Percentiles rank a stretch among this genome's conserved stretches.
Evolutionary conservation across 768 basidiomycete genomes (phyloP).

Genomic region (Austroboletus eburneus): DNA sequence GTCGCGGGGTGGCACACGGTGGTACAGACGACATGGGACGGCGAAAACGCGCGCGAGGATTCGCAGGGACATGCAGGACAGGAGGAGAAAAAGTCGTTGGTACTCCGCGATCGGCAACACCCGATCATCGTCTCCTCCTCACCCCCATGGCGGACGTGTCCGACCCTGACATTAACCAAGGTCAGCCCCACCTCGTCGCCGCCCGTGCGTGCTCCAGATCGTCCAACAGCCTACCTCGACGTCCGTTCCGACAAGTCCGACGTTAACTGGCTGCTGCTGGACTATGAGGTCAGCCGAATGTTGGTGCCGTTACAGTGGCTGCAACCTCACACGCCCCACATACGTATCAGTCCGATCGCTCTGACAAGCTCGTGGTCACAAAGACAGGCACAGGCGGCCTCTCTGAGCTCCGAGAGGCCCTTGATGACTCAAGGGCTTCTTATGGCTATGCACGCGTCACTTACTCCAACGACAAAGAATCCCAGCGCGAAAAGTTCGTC

Average conservation of each 20-base stretch:
- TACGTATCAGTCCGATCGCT: slow-evolving; percentile 56
- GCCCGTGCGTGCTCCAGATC: neutral
- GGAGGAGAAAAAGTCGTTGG: neutral
- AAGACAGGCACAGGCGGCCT: slow-evolving; percentile 79
- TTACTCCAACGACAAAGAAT: slow-evolving; percentile 85
- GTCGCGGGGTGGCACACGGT: slow-evolving; percentile 22
- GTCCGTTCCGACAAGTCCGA: slow-evolving; percentile 82
- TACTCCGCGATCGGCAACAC: slow-evolving; percentile 26
- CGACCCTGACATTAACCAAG: slow-evolving; percentile 68
- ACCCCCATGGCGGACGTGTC: slow-evolving; percentile 72
- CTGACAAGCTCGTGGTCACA: slow-evolving; percentile 77
- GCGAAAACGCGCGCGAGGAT: slow-evolving; percentile 12
- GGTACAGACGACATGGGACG: slow-evolving; percentile 23
- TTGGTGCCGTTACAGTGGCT: no score
- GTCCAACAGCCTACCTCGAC: slow-evolving; percentile 70
- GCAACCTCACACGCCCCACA: slow-evolving; percentile 21
- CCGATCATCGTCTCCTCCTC: slow-evolving; percentile 8
- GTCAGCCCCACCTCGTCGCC: slow-evolving; percentile 36
- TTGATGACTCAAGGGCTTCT: slow-evolving; percentile 73
- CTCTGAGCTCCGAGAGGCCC: slow-evolving; percentile 63
- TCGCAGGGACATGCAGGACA: slow-evolving; percentile 14
- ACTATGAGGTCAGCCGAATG: slow-evolving; percentile 80
- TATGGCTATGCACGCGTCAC: slow-evolving; percentile 82
- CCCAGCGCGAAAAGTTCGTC: slow-evolving; percentile 84
- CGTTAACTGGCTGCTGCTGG: slow-evolving; percentile 86